phyloP scores from a whole-genome alignment of 1,139 yeast genomes.

The Taiozyma sp. region DNA sequence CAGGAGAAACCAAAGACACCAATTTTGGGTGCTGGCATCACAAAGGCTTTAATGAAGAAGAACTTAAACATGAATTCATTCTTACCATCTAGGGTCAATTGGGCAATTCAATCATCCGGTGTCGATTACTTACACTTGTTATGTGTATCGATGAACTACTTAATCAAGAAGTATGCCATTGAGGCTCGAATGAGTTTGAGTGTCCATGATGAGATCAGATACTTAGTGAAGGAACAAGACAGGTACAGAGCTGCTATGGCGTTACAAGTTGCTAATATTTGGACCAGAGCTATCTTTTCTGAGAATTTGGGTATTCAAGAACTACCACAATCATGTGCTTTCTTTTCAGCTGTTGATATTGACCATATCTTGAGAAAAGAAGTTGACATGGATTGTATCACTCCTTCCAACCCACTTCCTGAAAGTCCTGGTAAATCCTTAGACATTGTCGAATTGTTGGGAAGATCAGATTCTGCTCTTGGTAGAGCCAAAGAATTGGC shows the following conservation, averaged over 20 bases:
- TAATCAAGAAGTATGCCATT: constrained; percentile 57
- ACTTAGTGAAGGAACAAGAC: constrained; percentile 68
- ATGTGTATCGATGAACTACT: constrained; percentile 82
- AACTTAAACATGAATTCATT: constrained; percentile 59
- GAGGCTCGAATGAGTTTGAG: constrained; percentile 80
- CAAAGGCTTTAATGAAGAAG: constrained; percentile 67
- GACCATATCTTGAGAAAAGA: constrained; percentile 88
- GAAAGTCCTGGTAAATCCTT: constrained; percentile 78
- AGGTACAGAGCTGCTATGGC: constrained; percentile 73
- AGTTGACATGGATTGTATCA: constrained; percentile 79
- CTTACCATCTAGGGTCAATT: constrained; percentile 87
- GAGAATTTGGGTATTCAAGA: constrained; percentile 88
- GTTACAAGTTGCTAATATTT: constrained; percentile 80
- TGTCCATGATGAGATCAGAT: constrained; percentile 94
- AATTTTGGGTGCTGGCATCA: constrained; percentile 87
- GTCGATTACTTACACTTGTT: constrained; percentile 90
- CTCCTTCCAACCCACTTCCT: constrained; percentile 76
- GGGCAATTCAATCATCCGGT: constrained; percentile 98
- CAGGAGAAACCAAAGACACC: constrained; percentile 86
- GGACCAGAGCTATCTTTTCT: constrained; percentile 97
- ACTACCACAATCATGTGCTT: constrained; percentile 92
- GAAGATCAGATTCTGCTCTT: constrained; percentile 25
- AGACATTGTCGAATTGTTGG: constrained; percentile 50
- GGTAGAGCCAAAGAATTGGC: constrained; percentile 14
- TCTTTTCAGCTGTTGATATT: constrained; percentile 89